Conservation (phyloP, 129 eudicot species). For the Daucus carota region DNA sequence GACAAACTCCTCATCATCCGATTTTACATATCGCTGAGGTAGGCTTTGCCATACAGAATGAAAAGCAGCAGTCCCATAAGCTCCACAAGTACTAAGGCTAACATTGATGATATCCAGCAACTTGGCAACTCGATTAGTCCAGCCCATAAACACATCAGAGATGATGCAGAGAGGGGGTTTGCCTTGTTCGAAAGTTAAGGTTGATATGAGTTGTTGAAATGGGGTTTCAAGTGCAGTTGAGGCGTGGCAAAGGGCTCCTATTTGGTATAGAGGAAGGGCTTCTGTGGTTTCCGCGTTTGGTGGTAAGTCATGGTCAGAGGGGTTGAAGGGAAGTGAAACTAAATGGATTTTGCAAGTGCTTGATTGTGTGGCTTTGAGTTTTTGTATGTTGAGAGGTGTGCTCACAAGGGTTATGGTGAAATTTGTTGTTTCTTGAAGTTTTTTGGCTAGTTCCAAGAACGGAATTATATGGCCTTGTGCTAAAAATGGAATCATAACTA, state of each 20-base stretch:
- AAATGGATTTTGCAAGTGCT: constrained; percentile 25
- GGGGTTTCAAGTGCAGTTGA: constrained; percentile 41
- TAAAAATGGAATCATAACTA: constrained; percentile 38
- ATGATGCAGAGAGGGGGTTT: constrained; percentile 44
- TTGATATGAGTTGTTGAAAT: constrained; percentile 18
- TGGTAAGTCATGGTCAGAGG: constrained; percentile 44
- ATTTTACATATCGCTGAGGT: constrained; percentile 33
- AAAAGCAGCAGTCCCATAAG: constrained; percentile 69
- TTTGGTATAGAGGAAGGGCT: constrained; percentile 25
- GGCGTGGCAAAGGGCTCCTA: constrained; percentile 40
- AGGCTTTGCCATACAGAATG: constrained; percentile 40
- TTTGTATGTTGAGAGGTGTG: constrained; percentile 37
- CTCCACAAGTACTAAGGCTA: constrained; percentile 62
- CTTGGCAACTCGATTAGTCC: constrained; percentile 58
- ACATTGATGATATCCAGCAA: constrained; percentile 22
- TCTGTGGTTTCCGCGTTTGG: constrained; percentile 74
- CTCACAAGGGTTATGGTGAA: constrained; percentile 31
- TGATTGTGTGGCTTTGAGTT: constrained; percentile 16
- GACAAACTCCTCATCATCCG: constrained; percentile 19
- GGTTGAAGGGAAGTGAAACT: constrained; percentile 41
- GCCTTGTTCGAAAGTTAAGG: constrained; percentile 9
- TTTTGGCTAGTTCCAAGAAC: constrained; percentile 31
- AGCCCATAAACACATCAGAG: constrained; percentile 58
- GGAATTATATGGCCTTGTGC: constrained; percentile 52
- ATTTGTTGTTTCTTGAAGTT: constrained; percentile 19